phyloP scores from a whole-genome alignment of 371 early-diverging fungal species.

The Mortierella sp. region DNA sequence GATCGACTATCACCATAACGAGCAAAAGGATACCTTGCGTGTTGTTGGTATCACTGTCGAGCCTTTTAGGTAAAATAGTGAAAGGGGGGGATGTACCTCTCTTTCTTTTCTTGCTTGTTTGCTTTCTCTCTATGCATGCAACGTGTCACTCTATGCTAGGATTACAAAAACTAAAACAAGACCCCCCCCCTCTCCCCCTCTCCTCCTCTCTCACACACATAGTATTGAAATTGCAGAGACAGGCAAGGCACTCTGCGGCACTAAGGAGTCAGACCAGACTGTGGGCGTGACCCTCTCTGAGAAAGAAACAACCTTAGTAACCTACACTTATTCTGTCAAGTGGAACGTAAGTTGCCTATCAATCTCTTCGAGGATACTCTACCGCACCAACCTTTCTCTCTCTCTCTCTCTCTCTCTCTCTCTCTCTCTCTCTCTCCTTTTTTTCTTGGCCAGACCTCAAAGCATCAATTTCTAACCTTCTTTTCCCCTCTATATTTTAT shows the following conservation, averaged over 20 bases:
- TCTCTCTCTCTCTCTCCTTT: conserved; percentile 2
- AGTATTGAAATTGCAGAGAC: conserved; percentile 30
- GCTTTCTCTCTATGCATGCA: no score
- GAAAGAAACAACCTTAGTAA: conserved; percentile 61
- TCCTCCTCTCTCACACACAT: background rate
- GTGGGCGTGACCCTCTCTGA: conserved; percentile 65
- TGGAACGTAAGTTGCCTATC: conserved; percentile 85
- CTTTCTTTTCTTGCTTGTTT: conserved; percentile 20
- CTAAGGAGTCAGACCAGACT: conserved; percentile 20
- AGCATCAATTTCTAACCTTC: no score
- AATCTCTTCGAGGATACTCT: no score
- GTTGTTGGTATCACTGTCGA: conserved; percentile 90
- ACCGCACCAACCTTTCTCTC: no score
- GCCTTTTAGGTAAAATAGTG: conserved; percentile 60
- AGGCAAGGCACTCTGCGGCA: conserved; percentile 55
- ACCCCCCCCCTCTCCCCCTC: no score
- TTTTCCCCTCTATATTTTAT: no score
- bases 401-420: no score
- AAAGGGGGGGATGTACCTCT: no score
- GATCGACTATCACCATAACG: conserved; percentile 81
- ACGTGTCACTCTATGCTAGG: no score
- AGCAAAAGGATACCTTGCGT: conserved; percentile 69
- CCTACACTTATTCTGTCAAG: conserved; percentile 85
- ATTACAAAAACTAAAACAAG: no score
- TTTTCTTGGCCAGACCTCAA: conserved; percentile 2